Percentiles rank a stretch among this genome's conserved stretches.
These are phyloP conservation scores for Aspergillus floridensis DNA, from an alignment of 2,329 filamentous ascomycete genomes.

Conservation along the genomic window DNA sequence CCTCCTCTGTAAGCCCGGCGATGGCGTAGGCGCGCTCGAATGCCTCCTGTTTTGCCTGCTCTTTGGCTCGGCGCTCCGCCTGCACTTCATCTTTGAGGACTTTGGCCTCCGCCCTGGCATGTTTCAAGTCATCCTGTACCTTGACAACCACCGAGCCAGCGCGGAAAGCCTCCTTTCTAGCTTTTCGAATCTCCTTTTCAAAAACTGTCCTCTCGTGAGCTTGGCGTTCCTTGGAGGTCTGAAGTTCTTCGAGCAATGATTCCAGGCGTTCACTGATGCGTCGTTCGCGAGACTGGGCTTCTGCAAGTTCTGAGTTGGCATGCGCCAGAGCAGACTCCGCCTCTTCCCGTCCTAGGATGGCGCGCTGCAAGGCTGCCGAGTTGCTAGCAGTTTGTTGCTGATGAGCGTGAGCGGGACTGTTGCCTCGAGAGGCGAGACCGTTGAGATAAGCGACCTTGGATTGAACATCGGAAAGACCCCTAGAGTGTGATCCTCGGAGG, in stretches of 20 bases:
- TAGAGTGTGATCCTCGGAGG: constrained; percentile 37
- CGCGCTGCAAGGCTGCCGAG: constrained; percentile 44
- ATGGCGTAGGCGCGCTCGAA: constrained; percentile 49
- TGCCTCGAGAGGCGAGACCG: constrained; percentile 35
- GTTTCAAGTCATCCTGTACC: constrained; percentile 51
- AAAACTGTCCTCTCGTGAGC: constrained; percentile 49
- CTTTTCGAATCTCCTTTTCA: constrained; percentile 56
- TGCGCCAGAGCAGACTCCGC: constrained; percentile 40
- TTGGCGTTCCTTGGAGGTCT: constrained; percentile 51
- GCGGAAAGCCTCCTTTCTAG: constrained; percentile 58
- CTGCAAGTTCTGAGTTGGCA: constrained; percentile 38
- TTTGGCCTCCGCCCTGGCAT: constrained; percentile 45
- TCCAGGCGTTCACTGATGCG: constrained; percentile 47
- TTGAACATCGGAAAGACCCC: constrained; percentile 45
- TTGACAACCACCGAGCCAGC: constrained; percentile 55
- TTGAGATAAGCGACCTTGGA: constrained; percentile 51
- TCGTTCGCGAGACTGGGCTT: constrained; percentile 44
- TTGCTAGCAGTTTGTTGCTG: constrained; percentile 34
- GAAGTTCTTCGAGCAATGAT: constrained; percentile 51
- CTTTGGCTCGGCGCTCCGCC: constrained; percentile 47
- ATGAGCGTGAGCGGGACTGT: constrained; percentile 28
- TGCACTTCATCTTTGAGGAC: constrained; percentile 54
- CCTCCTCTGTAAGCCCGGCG: constrained; percentile 45
- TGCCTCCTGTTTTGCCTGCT: constrained; percentile 47
- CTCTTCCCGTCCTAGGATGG: constrained; percentile 47